These are phyloP conservation scores for Calonectria hongkongensis DNA, from an alignment of 2,329 filamentous ascomycete species.

Conservation along the genomic window DNA sequence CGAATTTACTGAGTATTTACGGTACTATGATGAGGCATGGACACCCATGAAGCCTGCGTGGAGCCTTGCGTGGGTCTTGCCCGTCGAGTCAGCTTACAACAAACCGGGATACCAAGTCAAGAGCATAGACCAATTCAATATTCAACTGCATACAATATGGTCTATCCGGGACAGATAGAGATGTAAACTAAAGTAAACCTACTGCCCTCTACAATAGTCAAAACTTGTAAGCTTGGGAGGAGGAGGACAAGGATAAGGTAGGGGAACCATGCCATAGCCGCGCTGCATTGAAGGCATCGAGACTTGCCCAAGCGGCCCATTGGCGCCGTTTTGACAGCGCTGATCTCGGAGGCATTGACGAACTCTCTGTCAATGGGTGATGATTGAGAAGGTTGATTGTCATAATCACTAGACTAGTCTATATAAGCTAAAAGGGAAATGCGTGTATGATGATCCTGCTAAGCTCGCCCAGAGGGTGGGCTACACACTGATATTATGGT, in stretches of 20 bases:
- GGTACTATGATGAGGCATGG: slow-evolving; percentile 7
- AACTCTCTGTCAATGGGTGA: background rate
- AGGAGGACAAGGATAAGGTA: background rate
- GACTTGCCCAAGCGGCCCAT: background rate
- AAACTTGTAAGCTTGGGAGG: background rate
- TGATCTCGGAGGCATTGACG: slow-evolving; percentile 26
- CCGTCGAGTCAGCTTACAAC: slow-evolving; percentile 33
- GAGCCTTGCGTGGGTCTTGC: slow-evolving; percentile 8
- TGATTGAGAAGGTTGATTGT: too few species aligned
- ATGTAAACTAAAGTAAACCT: background rate
- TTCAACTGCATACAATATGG: slow-evolving; percentile 18
- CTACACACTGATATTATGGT: too few species aligned
- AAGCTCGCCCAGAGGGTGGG: too few species aligned
- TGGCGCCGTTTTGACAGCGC: slow-evolving; percentile 24
- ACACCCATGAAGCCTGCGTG: slow-evolving; percentile 1
- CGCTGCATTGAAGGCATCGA: background rate
- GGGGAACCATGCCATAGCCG: slow-evolving; percentile 22
- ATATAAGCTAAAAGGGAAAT: too few species aligned
- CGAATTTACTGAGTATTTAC: too few species aligned
- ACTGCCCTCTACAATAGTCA: background rate
- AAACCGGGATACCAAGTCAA: slow-evolving; percentile 33
- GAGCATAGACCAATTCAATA: slow-evolving; percentile 17
- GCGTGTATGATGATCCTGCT: too few species aligned
- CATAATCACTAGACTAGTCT: too few species aligned
- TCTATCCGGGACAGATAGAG: slow-evolving; percentile 5